Evolutionary conservation across 202 grass and related monocot species (phyloP), one percentile per base, ranked within the genome.

Genomic region (Carex sylvatica): DNA sequence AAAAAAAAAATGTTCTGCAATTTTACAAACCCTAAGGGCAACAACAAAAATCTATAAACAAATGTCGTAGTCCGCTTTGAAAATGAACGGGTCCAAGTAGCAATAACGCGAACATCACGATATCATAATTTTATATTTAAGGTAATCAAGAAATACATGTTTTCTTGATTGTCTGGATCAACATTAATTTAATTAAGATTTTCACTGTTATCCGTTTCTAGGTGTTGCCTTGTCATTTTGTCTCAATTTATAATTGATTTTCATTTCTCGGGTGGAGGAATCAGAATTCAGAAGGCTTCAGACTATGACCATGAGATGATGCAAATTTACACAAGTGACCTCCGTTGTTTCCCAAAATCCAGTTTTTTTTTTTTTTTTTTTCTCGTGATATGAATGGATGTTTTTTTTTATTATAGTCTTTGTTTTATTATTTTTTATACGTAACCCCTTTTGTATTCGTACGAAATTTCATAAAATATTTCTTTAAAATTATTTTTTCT

Each of bases 201-300:
- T 81, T 67, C 38, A 67, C 38, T 66, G 40, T 30, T 81, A 62
- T 81, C 61, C 18, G 26, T 53, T 49, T 79, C 79, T 67, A 33
- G 79, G 79, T 66, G 61, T 81, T 81, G 66, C 36, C 46, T 69
- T 82, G 80, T 82, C 80, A 67, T 64, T 51, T 82, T 69, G 61
- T 82, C 65, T 56, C 16, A 54, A 35, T 7, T 77, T 77, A 20
- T 26, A 55, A 77, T 77, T 59, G 73, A 36, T 58, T 77, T 59
- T 59, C 47, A 58, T 77, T 38, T 58, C 30, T 36, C 26, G 52
- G 28, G 47, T 58, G 15, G 15, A 36, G 51, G 73, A 77, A 77
- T 16, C 23, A n/a, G 71, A 52, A 74, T 54, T 74, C 38, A 54
- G 23, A 28, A 31, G 11, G 6, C n/a, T 46, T 62, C 6, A 42